Conservation (phyloP, 768 basidiomycete species). For the Mycena belliarum region DNA sequence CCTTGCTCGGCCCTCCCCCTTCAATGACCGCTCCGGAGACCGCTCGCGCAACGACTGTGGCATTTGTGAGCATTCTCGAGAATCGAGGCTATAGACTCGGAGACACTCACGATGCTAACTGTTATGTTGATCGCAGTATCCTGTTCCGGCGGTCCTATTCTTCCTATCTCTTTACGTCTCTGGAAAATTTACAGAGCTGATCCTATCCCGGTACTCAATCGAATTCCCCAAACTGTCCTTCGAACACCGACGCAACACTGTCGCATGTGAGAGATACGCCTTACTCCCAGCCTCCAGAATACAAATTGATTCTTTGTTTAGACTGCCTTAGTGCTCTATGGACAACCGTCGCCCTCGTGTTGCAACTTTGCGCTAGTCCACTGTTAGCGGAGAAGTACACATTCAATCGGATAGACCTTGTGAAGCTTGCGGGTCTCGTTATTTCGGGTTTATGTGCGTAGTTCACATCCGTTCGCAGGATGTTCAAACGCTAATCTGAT, state of each 20-base stretch:
- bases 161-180: background rate
- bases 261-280: background rate
- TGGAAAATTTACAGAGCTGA: background rate
- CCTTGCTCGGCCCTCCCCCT: no score
- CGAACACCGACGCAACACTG: background rate
- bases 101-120: no score
- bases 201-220: background rate
- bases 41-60: no score
- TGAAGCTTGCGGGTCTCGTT: background rate
- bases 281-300: background rate
- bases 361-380: background rate
- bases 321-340: background rate
- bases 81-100: no score
- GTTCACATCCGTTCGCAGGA: no score
- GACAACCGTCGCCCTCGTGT: background rate
- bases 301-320: background rate
- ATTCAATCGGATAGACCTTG: background rate
- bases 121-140: background rate
- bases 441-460: background rate
- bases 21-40: no score
- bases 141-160: background rate
- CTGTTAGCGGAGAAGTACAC: background rate
- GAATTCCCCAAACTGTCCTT: slow-evolving; percentile 2
- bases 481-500: background rate
- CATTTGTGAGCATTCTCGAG: no score